These are phyloP conservation scores for Beauveria pseudobassiana DNA, from an alignment of 2,329 filamentous ascomycete genomes.

Conservation along the genomic window DNA sequence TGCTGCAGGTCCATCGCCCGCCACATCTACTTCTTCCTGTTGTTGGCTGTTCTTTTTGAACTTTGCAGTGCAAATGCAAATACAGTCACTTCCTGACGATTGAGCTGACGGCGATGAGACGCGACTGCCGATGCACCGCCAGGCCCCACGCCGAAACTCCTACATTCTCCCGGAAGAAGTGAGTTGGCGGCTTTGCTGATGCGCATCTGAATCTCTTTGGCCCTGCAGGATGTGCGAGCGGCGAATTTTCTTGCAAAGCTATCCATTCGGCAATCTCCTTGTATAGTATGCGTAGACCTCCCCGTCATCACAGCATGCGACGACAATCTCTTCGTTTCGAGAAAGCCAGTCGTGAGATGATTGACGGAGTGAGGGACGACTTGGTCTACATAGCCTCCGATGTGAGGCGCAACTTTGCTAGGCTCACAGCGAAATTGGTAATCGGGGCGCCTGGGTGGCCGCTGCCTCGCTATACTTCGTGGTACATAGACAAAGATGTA, in stretches of 20 bases:
- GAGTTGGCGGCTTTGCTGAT: slow-evolving; percentile 19
- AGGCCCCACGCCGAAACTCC: slow-evolving; percentile 80
- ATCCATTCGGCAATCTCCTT: slow-evolving; percentile 41
- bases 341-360: slow-evolving; percentile 58
- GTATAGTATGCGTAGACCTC: slow-evolving; percentile 67
- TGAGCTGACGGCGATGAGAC: slow-evolving; percentile 79
- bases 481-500: slow-evolving; percentile 51
- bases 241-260: slow-evolving; percentile 10
- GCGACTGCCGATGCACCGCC: slow-evolving; percentile 71
- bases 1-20: slow-evolving; percentile 18
- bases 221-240: background rate
- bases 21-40: background rate
- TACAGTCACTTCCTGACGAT: slow-evolving; percentile 49
- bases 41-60: background rate
- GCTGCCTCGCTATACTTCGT: slow-evolving; percentile 37
- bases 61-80: slow-evolving; percentile 39
- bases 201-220: slow-evolving; percentile 2
- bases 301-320: slow-evolving; percentile 65
- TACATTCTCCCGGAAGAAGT: slow-evolving; percentile 72
- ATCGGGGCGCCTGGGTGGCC: slow-evolving; percentile 40
- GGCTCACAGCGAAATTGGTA: slow-evolving; percentile 40
- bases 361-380: slow-evolving; percentile 56
- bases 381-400: slow-evolving; percentile 47
- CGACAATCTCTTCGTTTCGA: slow-evolving; percentile 61
- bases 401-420: slow-evolving; percentile 30